These are phyloP conservation scores for Talinum fruticosum DNA, from an alignment of 148 eudicot species.

Conservation along the genomic window DNA sequence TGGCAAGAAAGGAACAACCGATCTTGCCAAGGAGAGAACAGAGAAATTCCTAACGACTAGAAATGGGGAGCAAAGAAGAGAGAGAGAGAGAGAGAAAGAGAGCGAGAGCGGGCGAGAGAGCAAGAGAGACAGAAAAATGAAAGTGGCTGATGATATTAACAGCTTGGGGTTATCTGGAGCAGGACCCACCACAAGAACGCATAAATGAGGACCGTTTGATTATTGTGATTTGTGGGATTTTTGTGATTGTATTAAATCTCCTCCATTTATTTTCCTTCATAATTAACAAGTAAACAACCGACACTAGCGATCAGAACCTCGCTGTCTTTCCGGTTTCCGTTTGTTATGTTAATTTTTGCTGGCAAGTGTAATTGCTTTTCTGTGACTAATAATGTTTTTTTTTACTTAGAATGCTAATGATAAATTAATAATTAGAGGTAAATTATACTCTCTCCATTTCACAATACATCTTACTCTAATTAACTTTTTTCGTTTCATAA, in stretches of 20 bases:
- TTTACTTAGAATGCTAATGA: constrained; percentile 1
- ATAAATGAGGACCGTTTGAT: constrained; percentile 25
- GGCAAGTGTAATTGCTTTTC: constrained; percentile 16
- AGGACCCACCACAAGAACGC: constrained; percentile 14
- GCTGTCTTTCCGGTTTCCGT: constrained; percentile 25
- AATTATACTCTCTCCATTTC: too few species aligned
- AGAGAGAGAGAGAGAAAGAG: neutral
- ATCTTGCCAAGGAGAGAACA: constrained; percentile 35
- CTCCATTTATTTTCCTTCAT: neutral
- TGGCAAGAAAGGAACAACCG: constrained; percentile 33
- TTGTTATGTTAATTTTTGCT: constrained; percentile 14
- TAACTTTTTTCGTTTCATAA: too few species aligned
- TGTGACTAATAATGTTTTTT: neutral
- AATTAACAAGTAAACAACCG: constrained; percentile 21
- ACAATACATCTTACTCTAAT: too few species aligned
- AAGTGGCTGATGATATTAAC: constrained; percentile 6
- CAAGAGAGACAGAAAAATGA: neutral
- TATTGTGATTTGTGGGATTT: neutral
- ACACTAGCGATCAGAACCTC: constrained; percentile 24
- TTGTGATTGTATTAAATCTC: neutral
- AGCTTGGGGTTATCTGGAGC: constrained; percentile 36
- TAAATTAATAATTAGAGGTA: neutral
- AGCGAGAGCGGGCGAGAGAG: constrained; percentile 11
- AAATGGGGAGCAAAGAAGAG: neutral
- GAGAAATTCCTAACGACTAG: constrained; percentile 9